Evolutionary conservation across 2,329 filamentous ascomycete species (phyloP).

Genomic region (Fusarium algeriense): DNA sequence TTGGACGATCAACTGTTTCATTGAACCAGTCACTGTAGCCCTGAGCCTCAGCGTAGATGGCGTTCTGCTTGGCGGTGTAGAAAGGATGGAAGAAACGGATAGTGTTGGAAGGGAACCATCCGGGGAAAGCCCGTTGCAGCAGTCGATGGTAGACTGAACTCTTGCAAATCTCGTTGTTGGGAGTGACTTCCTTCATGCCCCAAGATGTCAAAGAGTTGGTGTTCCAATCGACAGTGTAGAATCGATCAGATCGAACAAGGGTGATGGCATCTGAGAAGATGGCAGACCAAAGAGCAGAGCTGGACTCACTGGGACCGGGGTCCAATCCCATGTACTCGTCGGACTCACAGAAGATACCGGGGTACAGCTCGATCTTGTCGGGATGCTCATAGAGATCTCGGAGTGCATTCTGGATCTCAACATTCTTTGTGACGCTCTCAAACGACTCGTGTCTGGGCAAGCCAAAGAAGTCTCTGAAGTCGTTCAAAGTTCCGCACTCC

Average conservation of each 20-base stretch:
- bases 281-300: conserved; percentile 67
- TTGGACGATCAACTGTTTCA: background rate
- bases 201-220: conserved; percentile 52
- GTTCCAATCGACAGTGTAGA: conserved; percentile 67
- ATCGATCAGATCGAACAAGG: conserved; percentile 75
- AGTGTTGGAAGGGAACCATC: conserved; percentile 34
- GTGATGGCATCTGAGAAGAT: conserved; percentile 78
- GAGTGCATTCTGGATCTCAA: conserved; percentile 20
- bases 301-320: conserved; percentile 74
- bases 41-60: conserved; percentile 21
- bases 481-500: conserved; percentile 65
- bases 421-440: conserved; percentile 48
- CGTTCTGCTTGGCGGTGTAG: conserved; percentile 37
- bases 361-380: conserved; percentile 73
- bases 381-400: conserved; percentile 67
- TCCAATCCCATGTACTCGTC: conserved; percentile 64
- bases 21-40: conserved; percentile 16
- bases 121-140: conserved; percentile 40
- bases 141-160: conserved; percentile 43
- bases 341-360: conserved; percentile 72
- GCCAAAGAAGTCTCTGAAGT: conserved; percentile 72
- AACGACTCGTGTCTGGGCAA: conserved; percentile 68
- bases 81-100: conserved; percentile 44
- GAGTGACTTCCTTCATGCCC: conserved; percentile 43
- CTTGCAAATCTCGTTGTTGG: conserved; percentile 35